These are phyloP conservation scores for Starmerella potacharoeniae DNA, from an alignment of 805 yeast genomes.

Conservation along the genomic window DNA sequence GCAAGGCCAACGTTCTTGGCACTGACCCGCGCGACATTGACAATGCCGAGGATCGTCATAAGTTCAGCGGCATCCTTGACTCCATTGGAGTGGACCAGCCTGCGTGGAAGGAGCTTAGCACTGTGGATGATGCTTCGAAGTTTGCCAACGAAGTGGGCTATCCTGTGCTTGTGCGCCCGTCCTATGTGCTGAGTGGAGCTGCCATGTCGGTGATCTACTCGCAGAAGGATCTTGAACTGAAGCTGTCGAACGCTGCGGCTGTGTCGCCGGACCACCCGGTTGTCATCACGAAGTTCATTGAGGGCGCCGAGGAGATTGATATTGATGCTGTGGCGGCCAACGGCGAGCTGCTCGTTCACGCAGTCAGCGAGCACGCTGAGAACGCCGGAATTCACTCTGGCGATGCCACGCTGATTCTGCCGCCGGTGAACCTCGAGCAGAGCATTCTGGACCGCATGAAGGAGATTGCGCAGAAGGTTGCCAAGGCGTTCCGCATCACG, in stretches of 20 bases:
- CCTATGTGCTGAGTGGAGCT: slow-evolving; percentile 94
- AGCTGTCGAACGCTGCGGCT: slow-evolving; percentile 77
- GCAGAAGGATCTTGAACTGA: slow-evolving; percentile 66
- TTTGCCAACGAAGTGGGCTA: slow-evolving; percentile 81
- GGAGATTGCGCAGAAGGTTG: slow-evolving; percentile 86
- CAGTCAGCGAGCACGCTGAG: slow-evolving; percentile 94
- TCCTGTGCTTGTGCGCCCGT: slow-evolving; percentile 96
- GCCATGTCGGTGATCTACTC: slow-evolving; percentile 91
- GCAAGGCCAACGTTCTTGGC: slow-evolving; percentile 72
- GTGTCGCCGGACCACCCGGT: slow-evolving; percentile 96
- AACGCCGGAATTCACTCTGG: slow-evolving; percentile 99
- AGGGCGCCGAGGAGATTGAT: slow-evolving; percentile 94
- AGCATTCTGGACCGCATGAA: slow-evolving; percentile 60
- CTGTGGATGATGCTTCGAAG: slow-evolving; percentile 68
- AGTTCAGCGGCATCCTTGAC: slow-evolving; percentile 88
- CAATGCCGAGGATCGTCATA: slow-evolving; percentile 96
- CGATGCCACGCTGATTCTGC: slow-evolving; percentile 90
- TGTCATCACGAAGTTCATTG: slow-evolving; percentile 89
- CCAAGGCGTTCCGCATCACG: slow-evolving; percentile 84
- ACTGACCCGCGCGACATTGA: slow-evolving; percentile 92
- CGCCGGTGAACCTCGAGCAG: slow-evolving; percentile 72
- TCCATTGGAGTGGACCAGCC: slow-evolving; percentile 93
- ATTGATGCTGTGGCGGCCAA: slow-evolving; percentile 91
- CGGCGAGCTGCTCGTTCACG: slow-evolving; percentile 85
- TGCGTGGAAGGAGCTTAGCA: slow-evolving; percentile 89